phyloP scores from a whole-genome alignment of 176 grass and related monocot genomes.

The Avena atlantica region DNA sequence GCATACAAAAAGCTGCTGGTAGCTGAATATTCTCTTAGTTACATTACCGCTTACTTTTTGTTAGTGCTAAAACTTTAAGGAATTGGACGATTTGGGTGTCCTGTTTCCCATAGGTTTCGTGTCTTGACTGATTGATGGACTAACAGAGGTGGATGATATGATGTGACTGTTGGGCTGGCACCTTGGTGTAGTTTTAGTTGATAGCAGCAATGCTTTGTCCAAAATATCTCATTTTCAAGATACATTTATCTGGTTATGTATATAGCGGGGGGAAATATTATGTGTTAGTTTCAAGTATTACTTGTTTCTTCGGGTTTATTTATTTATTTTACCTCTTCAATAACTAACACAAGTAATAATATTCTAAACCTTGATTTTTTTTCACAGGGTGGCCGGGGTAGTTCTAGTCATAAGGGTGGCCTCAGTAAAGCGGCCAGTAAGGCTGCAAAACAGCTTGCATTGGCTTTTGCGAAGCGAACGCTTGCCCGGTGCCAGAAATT shows the following conservation, averaged over 20 bases:
- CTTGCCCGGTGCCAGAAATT: constrained; percentile 62
- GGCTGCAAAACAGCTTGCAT: constrained; percentile 62
- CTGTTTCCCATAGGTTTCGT: neutral
- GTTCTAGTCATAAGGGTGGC: constrained; percentile 76
- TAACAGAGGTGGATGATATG: neutral
- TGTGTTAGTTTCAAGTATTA: constrained; percentile 8
- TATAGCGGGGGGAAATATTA: neutral
- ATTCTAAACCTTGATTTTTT: constrained; percentile 23
- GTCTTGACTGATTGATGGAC: neutral
- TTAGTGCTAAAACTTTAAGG: constrained; percentile 16
- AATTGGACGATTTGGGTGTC: neutral
- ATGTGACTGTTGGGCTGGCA: neutral
- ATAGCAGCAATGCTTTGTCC: constrained; percentile 4
- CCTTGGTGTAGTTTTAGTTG: neutral
- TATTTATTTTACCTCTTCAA: neutral
- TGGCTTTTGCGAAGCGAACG: constrained; percentile 67
- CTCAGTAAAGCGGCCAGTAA: constrained; percentile 57
- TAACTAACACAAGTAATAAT: neutral
- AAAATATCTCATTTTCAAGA: constrained; percentile 11
- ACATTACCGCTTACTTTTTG: constrained; percentile 13
- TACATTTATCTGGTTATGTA: constrained; percentile 7
- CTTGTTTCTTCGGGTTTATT: neutral
- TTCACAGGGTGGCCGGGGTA: constrained; percentile 69
- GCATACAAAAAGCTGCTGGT: constrained; percentile 71
- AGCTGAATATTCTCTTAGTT: constrained; percentile 50